Base-by-base conservation (phyloP, 2,329 filamentous ascomycete genomes). In the Tothia fuscella region DNA sequence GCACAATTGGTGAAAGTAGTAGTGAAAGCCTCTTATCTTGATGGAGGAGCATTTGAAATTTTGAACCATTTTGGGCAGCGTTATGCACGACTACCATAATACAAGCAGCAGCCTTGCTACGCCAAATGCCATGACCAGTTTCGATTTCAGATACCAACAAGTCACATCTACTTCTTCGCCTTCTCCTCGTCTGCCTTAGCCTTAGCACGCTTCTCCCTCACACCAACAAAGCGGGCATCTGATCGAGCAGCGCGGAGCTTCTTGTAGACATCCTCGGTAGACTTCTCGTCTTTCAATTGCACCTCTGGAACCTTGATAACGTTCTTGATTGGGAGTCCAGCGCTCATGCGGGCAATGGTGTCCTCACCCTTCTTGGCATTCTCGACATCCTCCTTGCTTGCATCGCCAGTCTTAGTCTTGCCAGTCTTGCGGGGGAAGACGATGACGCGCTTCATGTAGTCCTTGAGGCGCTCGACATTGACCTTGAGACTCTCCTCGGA, bases 381-480 rank as follows among this genome's bases (percentile, higher is more conserved):
- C 64, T 78, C 81, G 70, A 91, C 79, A 49, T 82, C 80, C 61
- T 89, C 83, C 64, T 84, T 84, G 67, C 81, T 74, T 51, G 80
- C 81, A 71, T 94, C 86, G 67, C 84, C 84, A 66, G 82, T 82
- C 85, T 94, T 95, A 72, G 81, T 78, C 72, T 91, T 80, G 71
- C 88, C 88, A 65, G 78, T 78, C 71, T 85, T 87, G 76, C 87
- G 86, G 65, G 91, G 91, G 78, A 98, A 95, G 65, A 98, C 78
- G 67, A 98, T 94, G 62, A 98, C 74, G 63, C 87, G 86, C 64
- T 82, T 78, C 74, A 82, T 84, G 87, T 94, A 98, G 66, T 86
- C 86, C 79, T 95, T 88, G 64, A 98, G 86, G 64, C 91, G 91
- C 68, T 83, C 83, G 59, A 98, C 89, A 72, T 98, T 98, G 76